These are phyloP conservation scores for Crucihimalaya himalaica DNA, from an alignment of 345 rosid species.

Conservation along the genomic window DNA sequence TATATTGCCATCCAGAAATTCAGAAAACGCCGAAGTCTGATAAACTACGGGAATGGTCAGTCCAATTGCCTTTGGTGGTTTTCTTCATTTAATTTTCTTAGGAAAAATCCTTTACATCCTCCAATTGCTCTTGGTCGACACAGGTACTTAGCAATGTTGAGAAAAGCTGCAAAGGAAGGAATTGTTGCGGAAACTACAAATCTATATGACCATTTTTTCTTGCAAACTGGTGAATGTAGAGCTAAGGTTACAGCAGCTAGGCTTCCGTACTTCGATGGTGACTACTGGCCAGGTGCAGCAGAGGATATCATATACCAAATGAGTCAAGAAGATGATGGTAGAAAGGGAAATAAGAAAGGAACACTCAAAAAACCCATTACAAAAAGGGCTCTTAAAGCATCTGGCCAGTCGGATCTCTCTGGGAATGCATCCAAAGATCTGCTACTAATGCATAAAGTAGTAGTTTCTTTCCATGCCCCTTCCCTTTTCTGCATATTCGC, in stretches of 20 bases:
- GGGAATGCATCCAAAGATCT: conserved; percentile 89
- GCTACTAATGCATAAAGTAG: conserved; percentile 95
- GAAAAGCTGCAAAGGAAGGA: conserved; percentile 84
- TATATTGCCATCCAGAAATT: conserved; percentile 99
- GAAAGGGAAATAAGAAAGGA: conserved; percentile 89
- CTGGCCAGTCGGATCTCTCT: conserved; percentile 91
- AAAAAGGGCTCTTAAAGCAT: conserved; percentile 95
- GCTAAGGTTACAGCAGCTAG: conserved; percentile 97
- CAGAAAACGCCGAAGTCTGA: conserved; percentile 99
- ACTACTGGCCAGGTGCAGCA: conserved; percentile 99
- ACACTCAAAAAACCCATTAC: conserved; percentile 78
- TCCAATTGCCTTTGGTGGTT: conserved; percentile 28
- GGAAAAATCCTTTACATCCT: conserved; percentile 12
- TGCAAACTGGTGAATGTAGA: conserved; percentile 78
- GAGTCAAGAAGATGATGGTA: conserved; percentile 93
- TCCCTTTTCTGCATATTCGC: conserved; percentile 10
- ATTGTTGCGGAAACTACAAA: conserved; percentile 83
- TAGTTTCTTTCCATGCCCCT: conserved; percentile 21
- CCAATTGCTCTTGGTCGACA: conserved; percentile 31
- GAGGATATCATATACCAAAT: conserved; percentile 91
- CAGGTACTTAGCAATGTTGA: conserved; percentile 93
- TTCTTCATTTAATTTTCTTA: background rate
- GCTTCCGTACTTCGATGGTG: conserved; percentile 99
- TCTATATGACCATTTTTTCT: conserved; percentile 90
- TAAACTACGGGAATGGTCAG: conserved; percentile 97